Evolutionary conservation across 1,284 basidiomycete species (phyloP).

Genomic region (Ustilago loliicola): DNA sequence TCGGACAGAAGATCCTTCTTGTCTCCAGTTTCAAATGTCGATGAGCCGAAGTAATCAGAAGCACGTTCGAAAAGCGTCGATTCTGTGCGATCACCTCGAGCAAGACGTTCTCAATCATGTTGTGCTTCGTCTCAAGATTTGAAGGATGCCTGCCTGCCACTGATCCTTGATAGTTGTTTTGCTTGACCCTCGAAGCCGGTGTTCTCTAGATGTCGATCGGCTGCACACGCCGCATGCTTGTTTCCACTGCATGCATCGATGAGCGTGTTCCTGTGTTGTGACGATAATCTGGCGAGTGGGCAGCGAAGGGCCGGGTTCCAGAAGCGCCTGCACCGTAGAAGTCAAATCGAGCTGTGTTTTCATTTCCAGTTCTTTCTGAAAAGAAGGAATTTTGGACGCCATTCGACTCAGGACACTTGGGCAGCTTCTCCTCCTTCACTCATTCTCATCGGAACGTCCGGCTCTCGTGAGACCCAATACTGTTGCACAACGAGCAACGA

Average conservation of each 20-base stretch:
- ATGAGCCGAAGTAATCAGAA: background rate
- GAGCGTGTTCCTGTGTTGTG: conserved; percentile 11
- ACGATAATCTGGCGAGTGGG: background rate
- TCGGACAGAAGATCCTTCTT: background rate
- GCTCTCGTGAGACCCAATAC: background rate
- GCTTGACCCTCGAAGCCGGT: background rate
- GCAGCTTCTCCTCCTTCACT: background rate
- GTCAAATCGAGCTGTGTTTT: conserved; percentile 23
- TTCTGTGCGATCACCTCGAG: too few relatives aligned
- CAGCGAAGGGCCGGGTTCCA: background rate
- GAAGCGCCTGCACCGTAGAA: conserved; percentile 28
- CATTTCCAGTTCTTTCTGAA: conserved; percentile 20
- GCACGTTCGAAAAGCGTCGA: background rate
- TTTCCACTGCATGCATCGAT: conserved; percentile 19
- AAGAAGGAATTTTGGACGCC: conserved; percentile 30
- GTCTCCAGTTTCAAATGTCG: background rate
- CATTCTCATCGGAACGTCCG: background rate
- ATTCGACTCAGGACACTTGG: background rate
- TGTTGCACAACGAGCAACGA: background rate
- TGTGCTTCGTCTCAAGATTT: background rate
- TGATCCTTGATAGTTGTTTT: background rate
- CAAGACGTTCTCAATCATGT: background rate
- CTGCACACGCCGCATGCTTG: conserved; percentile 2
- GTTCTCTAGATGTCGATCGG: background rate
- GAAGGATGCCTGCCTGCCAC: too few relatives aligned